Base-by-base conservation (phyloP, 805 yeast genomes). In the Ogataea naganishii region DNA sequence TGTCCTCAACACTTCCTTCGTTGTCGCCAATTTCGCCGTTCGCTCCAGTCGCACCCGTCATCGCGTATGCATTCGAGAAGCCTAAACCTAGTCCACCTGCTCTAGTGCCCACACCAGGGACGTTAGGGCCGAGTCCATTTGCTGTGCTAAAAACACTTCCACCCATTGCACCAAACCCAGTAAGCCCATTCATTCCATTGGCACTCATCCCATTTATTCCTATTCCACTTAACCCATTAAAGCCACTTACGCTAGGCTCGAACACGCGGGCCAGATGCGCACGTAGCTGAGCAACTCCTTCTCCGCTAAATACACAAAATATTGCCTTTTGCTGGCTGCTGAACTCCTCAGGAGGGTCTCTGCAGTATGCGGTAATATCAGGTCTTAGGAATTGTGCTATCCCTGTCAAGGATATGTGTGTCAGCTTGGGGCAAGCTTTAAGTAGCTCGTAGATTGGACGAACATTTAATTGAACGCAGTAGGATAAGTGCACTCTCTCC, bases 241-340 rank as follows among this genome's bases (percentile, higher is more conserved):
- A 14, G 45, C 50, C 29, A 44, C 53, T 26, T 49, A 52, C 6
- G 56, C 51, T n/a, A 8, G 51, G 39, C 40, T 51, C 56, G 32
- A 50, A 50, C 20, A 52, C 33, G 25, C 44, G 45, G 12, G 42
- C 75, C 27, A 89, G 64, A 49, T 80, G 78, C 23, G 72, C 75
- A 38, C 96, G 70, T 38, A 89, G 64, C 36, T 74, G 72, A 28
- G 64, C 70, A 12, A 92, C 95, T 7, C 96, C 96, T 36, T 72
- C 73, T 2, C 97, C 97, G 20, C 89, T 78, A 49, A 86, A 92
- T 9, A 89, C 98, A 59, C 97, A 89, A 48, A 92, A 89, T 28
- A 82, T 67, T 14, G 77, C 69, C 40, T 78, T 78, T 53, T 92
- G 98, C 45, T 80, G 80, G 33, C 78, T 83, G 31, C 79, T 86